These are phyloP conservation scores for Kwoniella newhampshirensis DNA, from an alignment of 768 basidiomycete genomes.

Conservation along the genomic window DNA sequence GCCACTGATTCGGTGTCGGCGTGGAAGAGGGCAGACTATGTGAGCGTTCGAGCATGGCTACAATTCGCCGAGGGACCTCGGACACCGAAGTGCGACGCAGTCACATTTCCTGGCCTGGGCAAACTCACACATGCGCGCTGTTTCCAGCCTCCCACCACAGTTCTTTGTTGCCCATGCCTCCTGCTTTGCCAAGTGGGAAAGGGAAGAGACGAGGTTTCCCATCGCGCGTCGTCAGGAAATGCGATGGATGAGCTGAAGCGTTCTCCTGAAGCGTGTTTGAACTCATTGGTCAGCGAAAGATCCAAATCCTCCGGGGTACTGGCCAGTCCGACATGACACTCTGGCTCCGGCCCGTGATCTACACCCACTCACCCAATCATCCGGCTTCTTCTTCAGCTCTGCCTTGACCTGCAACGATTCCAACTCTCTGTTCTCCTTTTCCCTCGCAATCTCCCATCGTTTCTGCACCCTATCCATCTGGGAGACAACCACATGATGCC, in stretches of 20 bases:
- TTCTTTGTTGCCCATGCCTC: constrained; percentile 28
- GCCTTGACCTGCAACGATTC: constrained; percentile 16
- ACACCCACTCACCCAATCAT: constrained; percentile 39
- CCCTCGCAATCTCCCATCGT: constrained; percentile 4
- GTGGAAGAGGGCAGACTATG: no score
- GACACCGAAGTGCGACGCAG: no score
- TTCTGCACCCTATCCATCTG: constrained; percentile 18
- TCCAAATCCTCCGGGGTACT: no score
- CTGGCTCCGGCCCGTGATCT: no score
- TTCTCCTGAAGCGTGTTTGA: constrained; percentile 26
- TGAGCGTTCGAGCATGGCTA: no score
- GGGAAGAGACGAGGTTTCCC: constrained; percentile 47
- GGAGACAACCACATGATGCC: constrained; percentile 18
- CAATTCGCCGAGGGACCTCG: no score
- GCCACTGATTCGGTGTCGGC: no score
- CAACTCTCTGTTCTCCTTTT: constrained; percentile 9
- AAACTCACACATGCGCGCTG: constrained; percentile 43
- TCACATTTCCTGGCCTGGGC: background rate
- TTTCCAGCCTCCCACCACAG: constrained; percentile 50
- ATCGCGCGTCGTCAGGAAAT: constrained; percentile 42
- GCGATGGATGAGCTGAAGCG: constrained; percentile 35
- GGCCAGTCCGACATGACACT: no score
- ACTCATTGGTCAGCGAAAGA: background rate
- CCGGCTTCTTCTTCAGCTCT: constrained; percentile 17
- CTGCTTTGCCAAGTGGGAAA: constrained; percentile 44